A percentile compares a stretch with the other conserved stretches of the same genome.
Evolutionary conservation across 2,329 filamentous ascomycete genomes (phyloP).

Genomic region (Pseudovirgaria hyperparasitica): DNA sequence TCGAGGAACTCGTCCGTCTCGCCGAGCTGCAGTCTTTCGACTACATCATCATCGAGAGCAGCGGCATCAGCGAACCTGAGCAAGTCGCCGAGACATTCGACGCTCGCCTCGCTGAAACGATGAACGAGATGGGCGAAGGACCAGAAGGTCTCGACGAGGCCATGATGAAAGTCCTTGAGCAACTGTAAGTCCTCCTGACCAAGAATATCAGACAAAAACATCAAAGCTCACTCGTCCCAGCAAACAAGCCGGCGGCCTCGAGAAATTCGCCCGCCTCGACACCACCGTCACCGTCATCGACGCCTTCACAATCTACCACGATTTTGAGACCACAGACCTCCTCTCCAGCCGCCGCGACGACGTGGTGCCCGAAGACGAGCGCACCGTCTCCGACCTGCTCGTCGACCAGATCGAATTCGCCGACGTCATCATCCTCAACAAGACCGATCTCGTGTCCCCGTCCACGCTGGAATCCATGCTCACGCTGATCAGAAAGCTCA

Average conservation of each 20-base stretch:
- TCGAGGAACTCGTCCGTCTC: slow-evolving; percentile 55
- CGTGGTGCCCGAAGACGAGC: slow-evolving; percentile 48
- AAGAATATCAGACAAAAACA: slow-evolving; percentile 8
- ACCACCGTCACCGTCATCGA: slow-evolving; percentile 63
- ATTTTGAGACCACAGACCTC: slow-evolving; percentile 59
- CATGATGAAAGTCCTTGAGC: slow-evolving; percentile 30
- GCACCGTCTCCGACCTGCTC: slow-evolving; percentile 63
- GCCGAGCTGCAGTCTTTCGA: slow-evolving; percentile 50
- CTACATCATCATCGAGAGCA: slow-evolving; percentile 61
- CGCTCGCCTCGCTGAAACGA: slow-evolving; percentile 31
- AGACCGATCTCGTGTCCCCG: slow-evolving; percentile 47
- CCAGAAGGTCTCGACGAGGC: slow-evolving; percentile 28
- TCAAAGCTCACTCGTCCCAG: slow-evolving; percentile 24
- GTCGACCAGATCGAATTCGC: slow-evolving; percentile 70
- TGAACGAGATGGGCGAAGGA: slow-evolving; percentile 33
- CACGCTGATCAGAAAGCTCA: slow-evolving; percentile 47
- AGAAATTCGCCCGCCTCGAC: slow-evolving; percentile 53
- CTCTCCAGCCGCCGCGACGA: slow-evolving; percentile 49
- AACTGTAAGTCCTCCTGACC: slow-evolving; percentile 26
- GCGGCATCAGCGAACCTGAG: slow-evolving; percentile 59
- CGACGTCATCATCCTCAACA: slow-evolving; percentile 60
- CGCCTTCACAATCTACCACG: slow-evolving; percentile 58
- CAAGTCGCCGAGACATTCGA: slow-evolving; percentile 66
- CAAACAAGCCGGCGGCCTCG: slow-evolving; percentile 48
- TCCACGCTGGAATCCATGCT: slow-evolving; percentile 35